Evolutionary conservation across 2,329 filamentous ascomycete genomes (phyloP).

Genomic region (Zymoseptoria brevis): DNA sequence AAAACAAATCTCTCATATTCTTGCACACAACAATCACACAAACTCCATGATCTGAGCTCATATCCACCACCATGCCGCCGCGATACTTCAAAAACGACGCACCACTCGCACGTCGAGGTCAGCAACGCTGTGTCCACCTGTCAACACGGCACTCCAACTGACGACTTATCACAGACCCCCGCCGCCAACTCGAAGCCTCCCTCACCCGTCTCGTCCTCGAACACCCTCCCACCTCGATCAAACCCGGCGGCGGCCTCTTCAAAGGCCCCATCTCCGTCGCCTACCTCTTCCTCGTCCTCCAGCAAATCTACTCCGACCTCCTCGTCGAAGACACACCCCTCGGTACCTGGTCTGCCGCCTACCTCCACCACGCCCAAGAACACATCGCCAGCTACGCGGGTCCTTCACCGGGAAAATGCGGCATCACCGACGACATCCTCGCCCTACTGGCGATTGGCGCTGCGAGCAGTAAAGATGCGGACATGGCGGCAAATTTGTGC

Average conservation of each 20-base stretch:
- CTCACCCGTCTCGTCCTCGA: conserved; percentile 42
- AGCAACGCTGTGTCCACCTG: background rate
- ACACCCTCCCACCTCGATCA: conserved; percentile 39
- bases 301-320: conserved; percentile 42
- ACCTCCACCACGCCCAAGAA: conserved; percentile 43
- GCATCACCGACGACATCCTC: conserved; percentile 45
- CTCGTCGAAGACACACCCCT: conserved; percentile 39
- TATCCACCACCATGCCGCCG: conserved; percentile 23
- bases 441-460: conserved; percentile 43
- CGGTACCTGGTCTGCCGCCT: conserved; percentile 44
- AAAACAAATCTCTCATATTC: background rate
- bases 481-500: conserved; percentile 44
- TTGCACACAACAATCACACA: background rate
- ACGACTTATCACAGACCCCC: conserved; percentile 31
- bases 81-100: conserved; percentile 36
- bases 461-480: conserved; percentile 42
- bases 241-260: conserved; percentile 43
- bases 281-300: conserved; percentile 44
- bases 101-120: conserved; percentile 29
- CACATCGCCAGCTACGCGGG: conserved; percentile 43
- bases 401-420: conserved; percentile 40
- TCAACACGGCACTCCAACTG: background rate
- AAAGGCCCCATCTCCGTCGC: conserved; percentile 44
- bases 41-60: conserved; percentile 3
- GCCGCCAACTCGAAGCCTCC: conserved; percentile 45